Evolutionary conservation across 495 filamentous ascomycete species (phyloP), one percentile per base, ranked within the genome.

Genomic region (Ramalina intermedia): DNA sequence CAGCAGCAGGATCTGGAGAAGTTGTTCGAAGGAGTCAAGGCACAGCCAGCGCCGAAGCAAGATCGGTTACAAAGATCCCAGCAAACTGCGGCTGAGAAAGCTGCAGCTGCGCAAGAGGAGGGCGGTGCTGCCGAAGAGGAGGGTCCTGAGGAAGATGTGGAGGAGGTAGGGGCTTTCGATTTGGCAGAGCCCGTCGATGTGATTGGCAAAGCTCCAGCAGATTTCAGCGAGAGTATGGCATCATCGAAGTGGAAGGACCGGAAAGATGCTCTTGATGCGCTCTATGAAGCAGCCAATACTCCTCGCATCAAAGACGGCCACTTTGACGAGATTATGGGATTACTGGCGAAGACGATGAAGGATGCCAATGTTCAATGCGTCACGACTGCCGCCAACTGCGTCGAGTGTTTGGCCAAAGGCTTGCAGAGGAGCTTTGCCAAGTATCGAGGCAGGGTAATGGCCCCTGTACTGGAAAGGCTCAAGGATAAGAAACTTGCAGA

Each of bases 401-500:
- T 95, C 36, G 90, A 96, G 54, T 69, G 84, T 8, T 67, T 96
- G n/a, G 91, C 89, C 11, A 94, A 87, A 60, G 93, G 93, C 16
- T 61, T 96, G 44, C 78, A 87, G 35, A 80, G 74, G 50, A 68
- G 74, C 16, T 96, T 94, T 61, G 68, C 68, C 48, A 94, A 87
- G 63, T 84, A 96, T 59, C 79, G 88, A 44, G 67, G 81, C 8
- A 77, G 67, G 11, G 80, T 96, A 37, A 80, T 93, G 75, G 67
- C 73, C 26, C 86, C 93, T 5, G 90, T 96, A 55, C 75, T 99
- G 69, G 91, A 96, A 62, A 81, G 90, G 40, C 61, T 96, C 41
- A 99, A 99, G 64, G 93, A 96, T 61, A 96, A 96, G 75, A 99
- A 99, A 61, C 87, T 99, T 9, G 74, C 87, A 13, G 91, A 99